phyloP scores from a whole-genome alignment of 345 rosid species.

The Lepidium africanum region DNA sequence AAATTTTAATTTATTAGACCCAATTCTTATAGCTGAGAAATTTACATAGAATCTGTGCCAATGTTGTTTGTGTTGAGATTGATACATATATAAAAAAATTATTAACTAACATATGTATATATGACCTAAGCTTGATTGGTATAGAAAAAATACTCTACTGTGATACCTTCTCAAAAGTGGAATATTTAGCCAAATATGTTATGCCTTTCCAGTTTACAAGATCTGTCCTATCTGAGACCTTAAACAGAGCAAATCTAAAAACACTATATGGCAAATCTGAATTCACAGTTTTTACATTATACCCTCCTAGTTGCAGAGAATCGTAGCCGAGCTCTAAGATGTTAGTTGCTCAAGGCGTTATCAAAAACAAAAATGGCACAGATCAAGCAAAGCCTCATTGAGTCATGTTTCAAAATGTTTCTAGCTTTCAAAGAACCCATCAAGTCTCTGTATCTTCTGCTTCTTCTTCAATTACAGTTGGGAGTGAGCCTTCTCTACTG shows the following conservation, averaged over 20 bases:
- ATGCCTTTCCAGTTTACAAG: conserved; percentile 9
- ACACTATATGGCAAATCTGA: conserved; percentile 9
- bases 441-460: conserved; percentile 49
- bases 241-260: conserved; percentile 12
- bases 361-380: not conserved
- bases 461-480: conserved; percentile 55
- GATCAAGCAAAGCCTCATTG: not conserved
- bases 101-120: too few relatives aligned
- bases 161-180: conserved; percentile 8
- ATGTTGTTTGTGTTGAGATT: too few relatives aligned
- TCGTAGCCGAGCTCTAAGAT: not conserved
- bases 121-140: too few relatives aligned
- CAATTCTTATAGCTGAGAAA: too few relatives aligned
- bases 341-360: not conserved
- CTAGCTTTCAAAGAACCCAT: not conserved
- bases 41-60: too few relatives aligned
- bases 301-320: conserved; percentile 7
- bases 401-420: conserved; percentile 17
- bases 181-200: conserved; percentile 14
- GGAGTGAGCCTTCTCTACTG: conserved; percentile 53
- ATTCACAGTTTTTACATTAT: conserved; percentile 11
- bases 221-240: not conserved
- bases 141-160: not conserved
- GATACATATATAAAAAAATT: too few relatives aligned
- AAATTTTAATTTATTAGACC: too few relatives aligned